Base-by-base conservation (phyloP, 345 rosid genomes). In the Gossypium raimondii region DNA sequence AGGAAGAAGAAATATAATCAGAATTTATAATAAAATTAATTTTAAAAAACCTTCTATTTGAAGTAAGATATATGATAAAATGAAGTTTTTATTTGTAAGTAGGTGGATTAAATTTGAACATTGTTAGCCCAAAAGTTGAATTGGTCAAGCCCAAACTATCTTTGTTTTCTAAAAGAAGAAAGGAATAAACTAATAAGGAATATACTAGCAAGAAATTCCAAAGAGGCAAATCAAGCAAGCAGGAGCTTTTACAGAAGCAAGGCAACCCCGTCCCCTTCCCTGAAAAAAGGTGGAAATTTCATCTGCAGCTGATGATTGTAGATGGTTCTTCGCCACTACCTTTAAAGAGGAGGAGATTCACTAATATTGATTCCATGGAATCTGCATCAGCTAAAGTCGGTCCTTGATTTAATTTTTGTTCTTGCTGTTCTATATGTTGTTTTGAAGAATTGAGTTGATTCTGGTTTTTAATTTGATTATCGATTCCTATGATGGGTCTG, bases 321-420 rank as follows among this genome's bases (percentile, higher is more conserved):
- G 92, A 86, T 86, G 81, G 82, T 79, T 80, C 78, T 75, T 76
- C 82, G 16, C 84, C 76, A 74, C 80, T 77, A 59, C 77, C 75
- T 79, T 79, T 83, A 77, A 92, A 94, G 88, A 88, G 97, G 66
- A 89, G 95, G 82, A 89, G 92, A 77, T 84, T 81, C 76, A 72
- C 87, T 38, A 74, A 66, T 73, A 70, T 73, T 77, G 79, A 88
- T 82, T 18, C 85, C 81, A 94, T 92, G 97, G 97, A 92, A 72
- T 77, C 90, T 82, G 89, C 86, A 88, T 85, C 85, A 53, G 86
- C 91, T 20, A 86, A 87, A 94, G 95, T 87, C 44, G 27, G 65
- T 78, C 7, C 12, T 70, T 6, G 34, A 53, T 16, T 75, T 65
- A 25, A 34, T 5, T 10, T 45, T 20, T 73, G 3, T 2, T 17